phyloP scores from a whole-genome alignment of 345 rosid species.

The Heritiera littoralis region DNA sequence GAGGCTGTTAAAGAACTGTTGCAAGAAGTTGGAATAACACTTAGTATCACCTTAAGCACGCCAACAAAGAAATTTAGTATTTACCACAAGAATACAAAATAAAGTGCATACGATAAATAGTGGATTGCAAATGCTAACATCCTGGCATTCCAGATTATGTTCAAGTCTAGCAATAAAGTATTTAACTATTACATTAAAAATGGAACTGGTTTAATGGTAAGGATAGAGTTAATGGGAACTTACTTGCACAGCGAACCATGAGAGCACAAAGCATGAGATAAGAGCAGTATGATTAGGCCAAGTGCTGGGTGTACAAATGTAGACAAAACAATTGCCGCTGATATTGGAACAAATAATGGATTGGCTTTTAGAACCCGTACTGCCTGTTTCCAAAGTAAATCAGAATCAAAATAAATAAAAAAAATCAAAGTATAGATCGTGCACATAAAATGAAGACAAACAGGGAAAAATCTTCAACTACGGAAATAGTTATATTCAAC shows the following conservation, averaged over 20 bases:
- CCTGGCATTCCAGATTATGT: neutral
- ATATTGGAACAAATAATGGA: slow-evolving; percentile 51
- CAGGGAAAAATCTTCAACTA: slow-evolving; percentile 9
- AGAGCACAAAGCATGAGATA: slow-evolving; percentile 68
- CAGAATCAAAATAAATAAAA: neutral
- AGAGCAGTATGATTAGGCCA: slow-evolving; percentile 69
- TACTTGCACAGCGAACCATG: slow-evolving; percentile 85
- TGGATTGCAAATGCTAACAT: neutral
- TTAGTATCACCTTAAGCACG: slow-evolving; percentile 26
- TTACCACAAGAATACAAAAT: neutral
- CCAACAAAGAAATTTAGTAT: neutral
- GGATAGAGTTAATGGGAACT: slow-evolving; percentile 1
- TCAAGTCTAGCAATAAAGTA: neutral
- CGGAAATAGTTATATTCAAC: neutral
- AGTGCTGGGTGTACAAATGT: slow-evolving; percentile 86
- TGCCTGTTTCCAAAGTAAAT: slow-evolving; percentile 54
- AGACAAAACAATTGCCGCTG: slow-evolving; percentile 59
- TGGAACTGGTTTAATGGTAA: neutral
- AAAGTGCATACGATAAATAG: slow-evolving; percentile 7
- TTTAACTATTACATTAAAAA: slow-evolving; percentile 1
- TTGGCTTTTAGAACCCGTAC: slow-evolving; percentile 65
- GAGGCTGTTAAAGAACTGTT: slow-evolving; percentile 73
- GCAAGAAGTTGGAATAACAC: slow-evolving; percentile 33
- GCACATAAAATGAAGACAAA: slow-evolving; percentile 15
- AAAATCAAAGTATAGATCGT: slow-evolving; percentile 18